A percentile compares a stretch with the other conserved stretches of the same genome.
Conservation (phyloP, 2,329 filamentous ascomycete genomes). For the Cladosporium sp. region DNA sequence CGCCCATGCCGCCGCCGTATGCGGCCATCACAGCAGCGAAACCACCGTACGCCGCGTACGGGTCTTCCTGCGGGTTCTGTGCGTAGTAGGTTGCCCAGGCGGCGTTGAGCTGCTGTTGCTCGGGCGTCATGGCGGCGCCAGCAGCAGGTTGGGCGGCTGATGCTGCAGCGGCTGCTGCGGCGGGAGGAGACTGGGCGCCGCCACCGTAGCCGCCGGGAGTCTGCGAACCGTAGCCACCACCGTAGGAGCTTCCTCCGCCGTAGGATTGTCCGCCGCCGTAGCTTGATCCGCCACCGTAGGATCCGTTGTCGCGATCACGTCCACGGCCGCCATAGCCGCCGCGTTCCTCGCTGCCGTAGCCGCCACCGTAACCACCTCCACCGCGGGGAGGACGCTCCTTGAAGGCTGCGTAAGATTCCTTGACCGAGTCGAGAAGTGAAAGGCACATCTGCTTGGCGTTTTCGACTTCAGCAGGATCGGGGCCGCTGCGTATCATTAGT, state of each 20-base stretch:
- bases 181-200: conserved; percentile 28
- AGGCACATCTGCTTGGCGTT: conserved; percentile 83
- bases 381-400: conserved; percentile 54
- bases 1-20: conserved; percentile 2
- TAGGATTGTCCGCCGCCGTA: conserved; percentile 32
- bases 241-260: conserved; percentile 33
- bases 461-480: conserved; percentile 78
- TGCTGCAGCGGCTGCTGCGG: conserved; percentile 20
- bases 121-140: conserved; percentile 13
- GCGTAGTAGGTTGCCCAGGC: conserved; percentile 80
- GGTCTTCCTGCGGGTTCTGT: conserved; percentile 74
- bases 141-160: conserved; percentile 8
- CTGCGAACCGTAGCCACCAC: conserved; percentile 28
- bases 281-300: conserved; percentile 37
- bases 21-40: conserved; percentile 35
- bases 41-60: conserved; percentile 85
- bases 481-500: conserved; percentile 54
- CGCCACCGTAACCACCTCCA: conserved; percentile 24
- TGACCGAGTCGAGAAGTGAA: conserved; percentile 79
- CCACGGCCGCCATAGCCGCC: conserved; percentile 34
- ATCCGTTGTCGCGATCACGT: conserved; percentile 34
- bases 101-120: conserved; percentile 21
- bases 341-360: conserved; percentile 16
- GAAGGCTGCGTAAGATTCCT: conserved; percentile 80
- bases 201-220: conserved; percentile 14